A percentile compares a stretch with the other conserved stretches of the same genome.
phyloP scores from a whole-genome alignment of 352 stramenopile genomes.

The Pythium folliculosum region DNA sequence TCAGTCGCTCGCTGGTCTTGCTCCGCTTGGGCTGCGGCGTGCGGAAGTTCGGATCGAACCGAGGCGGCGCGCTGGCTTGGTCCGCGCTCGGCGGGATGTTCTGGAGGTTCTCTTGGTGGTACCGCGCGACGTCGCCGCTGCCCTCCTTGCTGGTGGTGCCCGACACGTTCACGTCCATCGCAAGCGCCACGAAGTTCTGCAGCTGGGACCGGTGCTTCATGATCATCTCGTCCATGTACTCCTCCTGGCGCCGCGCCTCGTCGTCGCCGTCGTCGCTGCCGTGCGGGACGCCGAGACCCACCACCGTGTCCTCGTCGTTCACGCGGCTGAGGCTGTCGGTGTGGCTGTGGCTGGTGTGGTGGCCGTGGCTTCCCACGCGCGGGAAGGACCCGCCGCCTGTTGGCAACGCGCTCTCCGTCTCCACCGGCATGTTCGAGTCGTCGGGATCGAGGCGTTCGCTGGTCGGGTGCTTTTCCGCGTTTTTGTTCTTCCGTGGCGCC shows the following conservation, averaged over 20 bases:
- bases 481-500: conserved; percentile 22
- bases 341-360: conserved; percentile 24
- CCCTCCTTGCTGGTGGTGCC: conserved; percentile 6
- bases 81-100: conserved; percentile 27
- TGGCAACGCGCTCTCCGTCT: conserved; percentile 18
- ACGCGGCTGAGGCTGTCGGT: conserved; percentile 25
- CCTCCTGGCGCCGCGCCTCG: conserved; percentile 20
- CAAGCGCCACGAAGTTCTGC: conserved; percentile 30
- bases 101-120: conserved; percentile 15
- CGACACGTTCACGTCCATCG: conserved; percentile 24
- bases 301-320: conserved; percentile 28
- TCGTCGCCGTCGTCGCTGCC: conserved; percentile 18
- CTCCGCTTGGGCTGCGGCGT: conserved; percentile 40
- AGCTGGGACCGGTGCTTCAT: conserved; percentile 34
- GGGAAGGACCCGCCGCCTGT: background rate
- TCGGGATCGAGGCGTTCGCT: background rate
- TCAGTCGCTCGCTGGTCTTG: conserved; percentile 45
- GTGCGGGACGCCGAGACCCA: conserved; percentile 25
- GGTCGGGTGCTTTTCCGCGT: background rate
- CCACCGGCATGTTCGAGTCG: conserved; percentile 12
- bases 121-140: background rate
- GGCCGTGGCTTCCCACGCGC: conserved; percentile 17
- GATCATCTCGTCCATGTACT: conserved; percentile 36
- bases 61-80: background rate
- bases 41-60: conserved; percentile 35